Evolutionary conservation across 257 asterid genomes (phyloP).

Genomic region (Solanum etuberosum): DNA sequence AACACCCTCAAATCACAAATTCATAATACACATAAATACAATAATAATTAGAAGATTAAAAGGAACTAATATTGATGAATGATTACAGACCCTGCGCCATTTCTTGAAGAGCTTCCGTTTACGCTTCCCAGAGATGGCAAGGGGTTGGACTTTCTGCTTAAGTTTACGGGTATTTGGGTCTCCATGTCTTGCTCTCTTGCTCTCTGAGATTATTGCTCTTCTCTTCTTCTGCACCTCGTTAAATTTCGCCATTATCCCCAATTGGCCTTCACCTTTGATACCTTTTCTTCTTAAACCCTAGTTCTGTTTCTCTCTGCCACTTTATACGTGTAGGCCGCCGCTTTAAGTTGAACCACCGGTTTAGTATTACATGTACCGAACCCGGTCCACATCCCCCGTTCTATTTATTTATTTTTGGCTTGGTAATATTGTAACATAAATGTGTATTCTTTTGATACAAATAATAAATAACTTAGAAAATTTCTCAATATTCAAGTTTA

Average conservation of each 20-base stretch:
- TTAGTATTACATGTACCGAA: not conserved
- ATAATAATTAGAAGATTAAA: not conserved
- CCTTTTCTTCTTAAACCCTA: not conserved
- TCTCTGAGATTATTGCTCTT: conserved; percentile 39
- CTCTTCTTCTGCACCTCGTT: conserved; percentile 68
- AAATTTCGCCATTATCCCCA: conserved; percentile 43
- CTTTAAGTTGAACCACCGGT: not conserved
- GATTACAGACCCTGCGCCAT: conserved; percentile 69
- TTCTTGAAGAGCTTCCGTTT: conserved; percentile 67
- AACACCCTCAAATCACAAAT: not conserved
- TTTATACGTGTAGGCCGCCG: not conserved
- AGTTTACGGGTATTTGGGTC: conserved; percentile 50
- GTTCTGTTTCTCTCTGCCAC: not conserved
- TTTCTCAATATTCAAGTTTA: not conserved
- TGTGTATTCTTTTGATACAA: not conserved
- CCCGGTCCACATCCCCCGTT: not conserved
- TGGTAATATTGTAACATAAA: not conserved
- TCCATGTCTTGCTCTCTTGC: conserved; percentile 50
- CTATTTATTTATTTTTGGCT: not conserved
- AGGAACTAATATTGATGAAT: not conserved
- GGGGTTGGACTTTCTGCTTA: conserved; percentile 35
- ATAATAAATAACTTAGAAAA: not conserved
- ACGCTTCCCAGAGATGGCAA: conserved; percentile 80
- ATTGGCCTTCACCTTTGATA: not conserved
- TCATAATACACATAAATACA: not conserved